Percentiles rank a stretch among this genome's conserved stretches.
phyloP scores from a whole-genome alignment of 2,329 filamentous ascomycete species.

The Emergomyces orientalis region DNA sequence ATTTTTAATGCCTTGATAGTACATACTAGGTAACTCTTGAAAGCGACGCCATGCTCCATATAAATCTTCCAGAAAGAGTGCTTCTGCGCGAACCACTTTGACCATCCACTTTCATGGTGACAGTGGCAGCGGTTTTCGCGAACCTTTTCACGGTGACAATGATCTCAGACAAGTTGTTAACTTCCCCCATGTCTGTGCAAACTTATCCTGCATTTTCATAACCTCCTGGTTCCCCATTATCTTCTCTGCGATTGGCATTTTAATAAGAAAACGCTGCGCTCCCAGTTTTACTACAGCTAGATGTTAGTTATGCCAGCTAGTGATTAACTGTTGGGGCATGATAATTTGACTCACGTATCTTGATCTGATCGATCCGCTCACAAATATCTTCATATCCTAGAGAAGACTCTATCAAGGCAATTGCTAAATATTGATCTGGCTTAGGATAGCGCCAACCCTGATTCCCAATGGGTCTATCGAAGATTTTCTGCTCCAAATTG shows the following conservation, averaged over 20 bases:
- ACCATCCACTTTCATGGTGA: too few relatives aligned
- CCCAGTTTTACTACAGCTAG: constrained; percentile 2
- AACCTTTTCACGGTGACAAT: neutral
- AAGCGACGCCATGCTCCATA: too few relatives aligned
- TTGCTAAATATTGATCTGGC: constrained; percentile 9
- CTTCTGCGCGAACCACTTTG: too few relatives aligned
- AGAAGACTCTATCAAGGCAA: neutral
- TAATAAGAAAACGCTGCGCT: neutral
- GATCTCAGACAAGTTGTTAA: constrained; percentile 1
- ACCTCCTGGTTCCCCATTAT: constrained; percentile 6
- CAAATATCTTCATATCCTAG: neutral
- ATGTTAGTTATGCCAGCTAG: neutral
- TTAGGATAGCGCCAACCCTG: constrained; percentile 4
- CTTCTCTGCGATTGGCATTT: constrained; percentile 2
- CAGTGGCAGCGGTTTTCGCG: neutral
- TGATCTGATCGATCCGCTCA: neutral
- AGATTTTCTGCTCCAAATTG: neutral
- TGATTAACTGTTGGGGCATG: neutral
- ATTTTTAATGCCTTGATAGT: too few relatives aligned
- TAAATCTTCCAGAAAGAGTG: too few relatives aligned
- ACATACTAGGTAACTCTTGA: too few relatives aligned
- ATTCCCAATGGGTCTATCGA: neutral
- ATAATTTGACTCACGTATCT: neutral
- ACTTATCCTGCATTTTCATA: neutral
- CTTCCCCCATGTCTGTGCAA: neutral